Conservation (phyloP, 2,329 filamentous ascomycete genomes). For the Hypoxylon sp. region DNA sequence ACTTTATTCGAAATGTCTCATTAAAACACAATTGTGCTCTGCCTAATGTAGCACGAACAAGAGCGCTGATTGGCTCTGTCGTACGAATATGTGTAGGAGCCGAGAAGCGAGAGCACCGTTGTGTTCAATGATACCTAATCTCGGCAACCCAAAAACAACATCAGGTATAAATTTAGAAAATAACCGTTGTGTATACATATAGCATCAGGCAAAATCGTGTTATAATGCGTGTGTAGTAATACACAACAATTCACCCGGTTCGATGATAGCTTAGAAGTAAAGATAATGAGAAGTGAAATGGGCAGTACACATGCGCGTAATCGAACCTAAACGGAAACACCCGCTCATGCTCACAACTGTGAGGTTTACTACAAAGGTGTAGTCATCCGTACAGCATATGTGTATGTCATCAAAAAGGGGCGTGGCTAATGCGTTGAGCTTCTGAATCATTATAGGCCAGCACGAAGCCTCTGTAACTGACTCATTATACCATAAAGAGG, state of each 20-base stretch:
- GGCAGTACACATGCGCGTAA: neutral
- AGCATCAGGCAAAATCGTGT: neutral
- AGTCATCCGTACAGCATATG: neutral
- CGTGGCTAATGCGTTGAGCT: neutral
- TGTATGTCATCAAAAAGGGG: neutral
- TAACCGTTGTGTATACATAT: neutral
- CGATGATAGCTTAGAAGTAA: neutral
- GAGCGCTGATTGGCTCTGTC: slow-evolving; percentile 10
- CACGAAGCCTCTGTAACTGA: slow-evolving; percentile 73
- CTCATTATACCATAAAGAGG: slow-evolving; percentile 71
- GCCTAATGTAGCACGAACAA: neutral
- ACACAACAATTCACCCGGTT: neutral
- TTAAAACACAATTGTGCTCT: slow-evolving; percentile 27
- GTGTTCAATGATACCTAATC: slow-evolving; percentile 25
- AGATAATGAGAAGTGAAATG: neutral
- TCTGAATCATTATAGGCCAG: slow-evolving; percentile 60
- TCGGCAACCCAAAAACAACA: neutral
- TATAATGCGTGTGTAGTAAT: neutral
- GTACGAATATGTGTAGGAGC: slow-evolving; percentile 1
- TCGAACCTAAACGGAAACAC: neutral
- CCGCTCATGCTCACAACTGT: neutral
- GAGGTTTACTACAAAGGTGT: neutral
- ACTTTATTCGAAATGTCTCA: neutral
- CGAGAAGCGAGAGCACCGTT: slow-evolving; percentile 26
- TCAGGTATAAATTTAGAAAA: neutral